A percentile compares a stretch with the other conserved stretches of the same genome.
These are phyloP conservation scores for Termitomyces sp. DNA, from an alignment of 768 basidiomycete species.

Conservation along the genomic window DNA sequence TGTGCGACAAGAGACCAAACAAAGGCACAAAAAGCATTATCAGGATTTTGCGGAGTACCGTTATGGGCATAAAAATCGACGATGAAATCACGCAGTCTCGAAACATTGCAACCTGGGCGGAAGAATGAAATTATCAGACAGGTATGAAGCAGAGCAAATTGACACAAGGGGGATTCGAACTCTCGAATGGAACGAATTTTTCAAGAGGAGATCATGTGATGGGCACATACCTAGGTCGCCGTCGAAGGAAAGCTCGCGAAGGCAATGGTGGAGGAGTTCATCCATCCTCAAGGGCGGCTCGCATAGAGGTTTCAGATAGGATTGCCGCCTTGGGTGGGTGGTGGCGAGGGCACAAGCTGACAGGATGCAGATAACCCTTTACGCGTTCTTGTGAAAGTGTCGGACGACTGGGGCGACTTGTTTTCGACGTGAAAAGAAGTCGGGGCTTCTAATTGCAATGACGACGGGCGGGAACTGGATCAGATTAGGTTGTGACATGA, in stretches of 20 bases:
- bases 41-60: constrained; percentile 46
- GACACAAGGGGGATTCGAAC: constrained; percentile 40
- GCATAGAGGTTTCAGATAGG: constrained; percentile 1
- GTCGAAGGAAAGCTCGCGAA: constrained; percentile 85
- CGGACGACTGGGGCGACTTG: constrained; percentile 8
- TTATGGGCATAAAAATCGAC: constrained; percentile 53
- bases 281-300: constrained; percentile 47
- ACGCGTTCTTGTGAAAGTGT: neutral
- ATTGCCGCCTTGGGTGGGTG: neutral
- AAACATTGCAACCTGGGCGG: constrained; percentile 63
- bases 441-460: constrained; percentile 5
- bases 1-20: constrained; percentile 77
- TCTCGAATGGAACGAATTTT: constrained; percentile 16
- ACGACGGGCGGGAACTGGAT: neutral
- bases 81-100: constrained; percentile 69
- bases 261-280: constrained; percentile 76
- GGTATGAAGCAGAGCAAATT: constrained; percentile 9
- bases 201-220: constrained; percentile 24
- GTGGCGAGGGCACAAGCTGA: neutral
- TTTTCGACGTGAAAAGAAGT: constrained; percentile 11
- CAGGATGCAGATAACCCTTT: neutral
- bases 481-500: constrained; percentile 9
- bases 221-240: constrained; percentile 76
- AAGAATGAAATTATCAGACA: constrained; percentile 5
- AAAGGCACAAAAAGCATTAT: constrained; percentile 73